Conservation (phyloP, 768 basidiomycete genomes). For the Pleurotus citrinopileatus region DNA sequence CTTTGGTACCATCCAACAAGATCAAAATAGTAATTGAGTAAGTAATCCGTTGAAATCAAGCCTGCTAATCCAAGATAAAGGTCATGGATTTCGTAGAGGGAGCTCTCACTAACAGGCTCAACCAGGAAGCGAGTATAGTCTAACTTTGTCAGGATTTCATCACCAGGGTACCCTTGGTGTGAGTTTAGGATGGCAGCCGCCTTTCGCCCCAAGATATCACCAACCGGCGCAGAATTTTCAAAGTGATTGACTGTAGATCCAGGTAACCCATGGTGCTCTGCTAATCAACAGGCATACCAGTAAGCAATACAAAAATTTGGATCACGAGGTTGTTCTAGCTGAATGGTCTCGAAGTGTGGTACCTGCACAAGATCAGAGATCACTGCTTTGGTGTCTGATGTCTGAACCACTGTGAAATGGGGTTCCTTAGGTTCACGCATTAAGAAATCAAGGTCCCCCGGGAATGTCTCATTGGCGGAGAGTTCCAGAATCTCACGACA, state of each 20-base stretch:
- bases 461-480: background rate
- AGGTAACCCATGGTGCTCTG: too few relatives aligned
- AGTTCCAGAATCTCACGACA: background rate
- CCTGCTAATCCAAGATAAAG: background rate
- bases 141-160: background rate
- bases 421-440: background rate
- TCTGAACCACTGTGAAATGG: background rate
- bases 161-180: background rate
- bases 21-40: slow-evolving; percentile 1
- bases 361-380: background rate
- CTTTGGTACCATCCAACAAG: background rate
- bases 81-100: background rate
- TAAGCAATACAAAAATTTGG: background rate
- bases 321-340: background rate
- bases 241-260: too few relatives aligned
- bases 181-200: background rate
- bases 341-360: background rate
- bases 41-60: background rate
- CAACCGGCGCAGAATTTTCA: too few relatives aligned
- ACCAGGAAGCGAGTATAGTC: background rate
- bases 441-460: too few relatives aligned
- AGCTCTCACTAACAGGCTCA: background rate
- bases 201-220: background rate
- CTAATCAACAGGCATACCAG: too few relatives aligned
- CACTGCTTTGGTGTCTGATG: background rate